These are phyloP conservation scores for Buddleja alternifolia DNA, from an alignment of 257 asterid species.

Conservation along the genomic window DNA sequence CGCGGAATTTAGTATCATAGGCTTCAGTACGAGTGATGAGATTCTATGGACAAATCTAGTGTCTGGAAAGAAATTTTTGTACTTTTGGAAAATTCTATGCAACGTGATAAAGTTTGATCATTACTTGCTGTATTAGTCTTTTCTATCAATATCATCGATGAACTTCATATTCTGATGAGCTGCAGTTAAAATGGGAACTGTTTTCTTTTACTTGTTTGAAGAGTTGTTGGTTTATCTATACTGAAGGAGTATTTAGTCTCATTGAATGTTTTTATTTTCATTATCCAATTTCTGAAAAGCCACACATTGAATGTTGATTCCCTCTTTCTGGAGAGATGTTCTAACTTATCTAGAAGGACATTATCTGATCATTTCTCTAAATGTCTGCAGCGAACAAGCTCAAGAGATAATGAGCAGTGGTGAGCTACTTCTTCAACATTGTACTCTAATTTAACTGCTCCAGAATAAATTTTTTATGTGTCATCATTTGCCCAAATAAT, in stretches of 20 bases:
- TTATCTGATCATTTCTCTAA: conserved; percentile 37
- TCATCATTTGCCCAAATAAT: not conserved
- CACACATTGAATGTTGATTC: conserved; percentile 14
- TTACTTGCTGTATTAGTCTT: too few species aligned
- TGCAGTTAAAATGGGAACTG: not conserved
- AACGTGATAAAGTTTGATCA: not conserved
- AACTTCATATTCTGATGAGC: too few species aligned
- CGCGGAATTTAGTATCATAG: not conserved
- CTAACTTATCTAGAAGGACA: not conserved
- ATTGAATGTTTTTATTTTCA: not conserved
- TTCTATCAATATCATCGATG: too few species aligned
- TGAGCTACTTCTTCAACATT: conserved; percentile 41
- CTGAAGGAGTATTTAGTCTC: conserved; percentile 3
- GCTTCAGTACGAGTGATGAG: conserved; percentile 3
- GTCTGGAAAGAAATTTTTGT: not conserved
- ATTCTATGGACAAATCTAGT: conserved; percentile 3
- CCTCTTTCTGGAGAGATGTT: conserved; percentile 6
- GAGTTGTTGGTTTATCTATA: not conserved
- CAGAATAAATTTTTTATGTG: conserved; percentile 6
- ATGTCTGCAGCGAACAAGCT: conserved; percentile 56
- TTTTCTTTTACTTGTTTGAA: not conserved
- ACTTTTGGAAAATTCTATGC: not conserved
- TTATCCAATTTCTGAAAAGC: conserved; percentile 10
- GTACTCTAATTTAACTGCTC: not conserved
- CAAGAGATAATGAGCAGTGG: conserved; percentile 63